Percentiles rank a stretch among this genome's conserved stretches.
These are phyloP conservation scores for Gastrolobium villosum DNA, from an alignment of 306 rosid genomes.

Conservation along the genomic window DNA sequence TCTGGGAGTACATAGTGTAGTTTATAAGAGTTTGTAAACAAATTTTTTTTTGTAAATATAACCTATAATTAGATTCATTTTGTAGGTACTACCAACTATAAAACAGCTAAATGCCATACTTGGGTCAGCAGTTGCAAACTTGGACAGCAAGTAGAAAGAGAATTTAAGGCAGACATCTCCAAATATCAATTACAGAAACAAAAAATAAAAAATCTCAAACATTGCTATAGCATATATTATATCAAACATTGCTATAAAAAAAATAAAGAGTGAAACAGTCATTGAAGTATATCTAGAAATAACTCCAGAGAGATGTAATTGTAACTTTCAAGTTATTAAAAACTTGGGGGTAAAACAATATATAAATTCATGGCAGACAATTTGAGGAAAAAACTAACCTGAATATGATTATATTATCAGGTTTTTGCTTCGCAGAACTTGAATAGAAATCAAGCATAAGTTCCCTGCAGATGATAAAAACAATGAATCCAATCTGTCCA, in stretches of 20 bases:
- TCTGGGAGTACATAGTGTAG: too few species aligned
- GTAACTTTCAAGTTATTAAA: not conserved
- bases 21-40: too few species aligned
- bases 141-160: too few species aligned
- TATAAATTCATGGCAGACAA: not conserved
- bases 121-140: not conserved
- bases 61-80: not conserved
- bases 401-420: constrained; percentile 87
- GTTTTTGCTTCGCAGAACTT: constrained; percentile 81
- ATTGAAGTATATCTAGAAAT: not conserved
- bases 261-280: not conserved
- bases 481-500: not conserved
- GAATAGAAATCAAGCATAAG: constrained; percentile 75
- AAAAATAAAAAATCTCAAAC: too few species aligned
- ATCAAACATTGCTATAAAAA: not conserved
- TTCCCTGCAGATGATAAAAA: constrained; percentile 69
- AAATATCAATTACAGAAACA: not conserved
- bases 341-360: not conserved
- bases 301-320: not conserved
- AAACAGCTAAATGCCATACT: not conserved
- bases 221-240: not conserved
- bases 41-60: too few species aligned
- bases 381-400: constrained; percentile 54
- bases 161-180: not conserved
- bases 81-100: not conserved